Evolutionary conservation across 2,329 filamentous ascomycete species (phyloP).

Genomic region (Aspergillus neotritici): DNA sequence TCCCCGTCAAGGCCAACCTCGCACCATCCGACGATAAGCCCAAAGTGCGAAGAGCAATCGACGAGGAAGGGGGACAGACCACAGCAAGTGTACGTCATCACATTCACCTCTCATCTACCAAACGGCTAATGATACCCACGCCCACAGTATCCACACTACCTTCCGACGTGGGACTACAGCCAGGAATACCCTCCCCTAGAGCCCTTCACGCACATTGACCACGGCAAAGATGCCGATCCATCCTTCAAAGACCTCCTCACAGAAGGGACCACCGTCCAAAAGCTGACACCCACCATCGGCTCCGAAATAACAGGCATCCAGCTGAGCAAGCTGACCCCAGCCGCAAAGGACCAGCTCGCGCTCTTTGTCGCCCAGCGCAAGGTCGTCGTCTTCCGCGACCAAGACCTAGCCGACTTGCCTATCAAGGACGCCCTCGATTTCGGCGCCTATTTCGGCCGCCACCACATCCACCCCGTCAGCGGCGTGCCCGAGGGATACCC

Average conservation of each 20-base stretch:
- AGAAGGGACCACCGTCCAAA: conserved; percentile 18
- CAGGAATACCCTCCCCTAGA: conserved; percentile 36
- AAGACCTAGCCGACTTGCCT: conserved; percentile 63
- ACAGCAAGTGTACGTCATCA: conserved; percentile 18
- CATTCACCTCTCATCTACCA: not conserved
- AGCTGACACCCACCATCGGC: conserved; percentile 30
- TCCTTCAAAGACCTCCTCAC: conserved; percentile 39
- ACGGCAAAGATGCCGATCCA: conserved; percentile 39
- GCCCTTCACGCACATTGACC: conserved; percentile 39
- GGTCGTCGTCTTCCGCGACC: conserved; percentile 41
- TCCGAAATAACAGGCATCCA: conserved; percentile 32
- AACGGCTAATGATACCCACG: not conserved
- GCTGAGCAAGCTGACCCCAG: conserved; percentile 23
- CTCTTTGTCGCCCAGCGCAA: conserved; percentile 32
- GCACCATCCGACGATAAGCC: conserved; percentile 4
- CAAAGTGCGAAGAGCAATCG: conserved; percentile 17
- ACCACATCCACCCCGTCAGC: conserved; percentile 74
- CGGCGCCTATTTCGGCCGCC: conserved; percentile 69
- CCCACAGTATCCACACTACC: conserved; percentile 22
- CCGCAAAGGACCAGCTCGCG: conserved; percentile 30
- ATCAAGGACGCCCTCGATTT: conserved; percentile 64
- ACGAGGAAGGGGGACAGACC: conserved; percentile 20
- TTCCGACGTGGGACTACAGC: conserved; percentile 19
- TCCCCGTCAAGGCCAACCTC: conserved; percentile 10
- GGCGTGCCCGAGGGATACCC: conserved; percentile 67